Evolutionary conservation across 2,329 filamentous ascomycete genomes (phyloP).

Genomic region (Sphaerulina vaccinii): DNA sequence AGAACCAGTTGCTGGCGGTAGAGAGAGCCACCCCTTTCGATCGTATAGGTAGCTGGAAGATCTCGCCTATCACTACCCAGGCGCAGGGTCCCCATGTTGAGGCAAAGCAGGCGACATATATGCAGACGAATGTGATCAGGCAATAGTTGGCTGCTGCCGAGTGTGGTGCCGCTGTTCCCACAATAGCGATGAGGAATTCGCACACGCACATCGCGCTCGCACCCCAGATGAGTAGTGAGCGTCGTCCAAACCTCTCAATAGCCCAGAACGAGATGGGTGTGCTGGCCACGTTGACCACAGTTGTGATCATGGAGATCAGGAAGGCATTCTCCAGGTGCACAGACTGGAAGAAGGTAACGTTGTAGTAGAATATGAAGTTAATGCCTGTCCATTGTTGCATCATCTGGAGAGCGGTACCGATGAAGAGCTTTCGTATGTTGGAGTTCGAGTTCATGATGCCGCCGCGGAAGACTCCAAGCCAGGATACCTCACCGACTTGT

Average conservation of each 20-base stretch:
- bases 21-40: constrained; percentile 69
- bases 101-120: constrained; percentile 92
- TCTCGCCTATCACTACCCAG: constrained; percentile 71
- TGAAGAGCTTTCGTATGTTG: constrained; percentile 49
- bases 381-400: constrained; percentile 71
- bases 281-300: constrained; percentile 81
- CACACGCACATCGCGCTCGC: constrained; percentile 78
- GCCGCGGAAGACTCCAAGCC: constrained; percentile 57
- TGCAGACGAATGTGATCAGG: constrained; percentile 80
- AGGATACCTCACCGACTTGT: constrained; percentile 57
- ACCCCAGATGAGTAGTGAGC: constrained; percentile 74
- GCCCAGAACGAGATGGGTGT: constrained; percentile 87
- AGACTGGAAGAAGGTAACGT: constrained; percentile 76
- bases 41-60: constrained; percentile 69
- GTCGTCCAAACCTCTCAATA: constrained; percentile 79
- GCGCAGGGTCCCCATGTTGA: constrained; percentile 62
- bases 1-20: constrained; percentile 69
- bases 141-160: constrained; percentile 52
- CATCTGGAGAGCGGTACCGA: constrained; percentile 49
- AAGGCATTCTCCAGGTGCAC: constrained; percentile 75
- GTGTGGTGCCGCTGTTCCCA: constrained; percentile 42
- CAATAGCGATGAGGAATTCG: constrained; percentile 77
- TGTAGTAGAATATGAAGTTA: constrained; percentile 72
- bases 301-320: constrained; percentile 81
- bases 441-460: constrained; percentile 53